These are phyloP conservation scores for Iberis amara DNA, from an alignment of 441 rosid species.

Conservation along the genomic window DNA sequence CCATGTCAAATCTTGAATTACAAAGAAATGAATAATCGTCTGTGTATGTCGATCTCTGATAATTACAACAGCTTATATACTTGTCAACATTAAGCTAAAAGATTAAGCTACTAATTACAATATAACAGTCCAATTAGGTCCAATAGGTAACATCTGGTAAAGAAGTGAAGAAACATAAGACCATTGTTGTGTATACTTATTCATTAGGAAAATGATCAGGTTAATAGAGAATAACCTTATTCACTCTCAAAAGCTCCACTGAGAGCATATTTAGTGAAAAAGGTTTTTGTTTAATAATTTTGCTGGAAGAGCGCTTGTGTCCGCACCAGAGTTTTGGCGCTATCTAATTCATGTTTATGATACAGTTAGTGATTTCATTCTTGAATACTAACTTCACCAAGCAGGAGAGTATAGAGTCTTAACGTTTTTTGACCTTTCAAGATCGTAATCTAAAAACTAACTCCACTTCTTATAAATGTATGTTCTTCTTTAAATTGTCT, in stretches of 20 bases:
- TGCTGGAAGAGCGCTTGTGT: constrained; percentile 67
- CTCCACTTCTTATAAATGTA: constrained; percentile 37
- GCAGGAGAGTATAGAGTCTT: constrained; percentile 7
- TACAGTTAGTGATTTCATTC: constrained; percentile 34
- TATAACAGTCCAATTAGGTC: too few species aligned
- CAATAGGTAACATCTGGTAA: constrained; percentile 32
- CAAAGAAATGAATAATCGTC: too few species aligned
- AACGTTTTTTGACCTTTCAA: constrained; percentile 29
- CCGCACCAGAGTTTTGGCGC: constrained; percentile 68
- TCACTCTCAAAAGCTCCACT: neutral
- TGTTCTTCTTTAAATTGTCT: neutral
- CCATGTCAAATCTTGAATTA: too few species aligned
- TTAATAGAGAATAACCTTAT: constrained; percentile 23
- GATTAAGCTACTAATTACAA: too few species aligned
- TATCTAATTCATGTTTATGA: constrained; percentile 65
- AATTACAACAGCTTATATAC: too few species aligned
- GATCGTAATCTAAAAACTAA: constrained; percentile 36
- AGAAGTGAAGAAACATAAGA: constrained; percentile 23
- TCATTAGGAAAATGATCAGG: constrained; percentile 58
- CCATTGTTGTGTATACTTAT: constrained; percentile 33
- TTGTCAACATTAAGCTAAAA: too few species aligned
- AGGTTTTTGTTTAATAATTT: constrained; percentile 5
- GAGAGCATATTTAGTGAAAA: neutral
- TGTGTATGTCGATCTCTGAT: too few species aligned
- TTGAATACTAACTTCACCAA: constrained; percentile 6